These are phyloP conservation scores for Pseudonectria buxi DNA, from an alignment of 2,329 filamentous ascomycete genomes.

Conservation along the genomic window DNA sequence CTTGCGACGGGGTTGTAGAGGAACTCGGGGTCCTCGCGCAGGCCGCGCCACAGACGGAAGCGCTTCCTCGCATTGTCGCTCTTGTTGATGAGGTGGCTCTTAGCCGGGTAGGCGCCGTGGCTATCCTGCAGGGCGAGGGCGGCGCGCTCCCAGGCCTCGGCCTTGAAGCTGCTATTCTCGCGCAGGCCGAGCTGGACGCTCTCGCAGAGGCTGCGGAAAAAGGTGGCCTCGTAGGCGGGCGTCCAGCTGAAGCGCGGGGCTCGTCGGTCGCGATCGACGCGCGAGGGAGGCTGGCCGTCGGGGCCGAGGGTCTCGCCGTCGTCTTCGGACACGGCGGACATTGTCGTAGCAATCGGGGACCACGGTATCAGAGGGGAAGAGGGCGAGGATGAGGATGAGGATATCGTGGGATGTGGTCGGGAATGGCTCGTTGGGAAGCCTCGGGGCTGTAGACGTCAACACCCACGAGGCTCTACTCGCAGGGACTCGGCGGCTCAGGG, in stretches of 20 bases:
- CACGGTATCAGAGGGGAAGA: not conserved
- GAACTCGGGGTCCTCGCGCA: conserved; percentile 52
- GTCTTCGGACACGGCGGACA: conserved; percentile 31
- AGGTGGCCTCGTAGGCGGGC: conserved; percentile 50
- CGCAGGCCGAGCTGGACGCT: conserved; percentile 50
- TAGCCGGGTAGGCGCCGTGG: conserved; percentile 51
- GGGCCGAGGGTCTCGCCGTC: conserved; percentile 31
- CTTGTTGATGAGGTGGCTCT: conserved; percentile 57
- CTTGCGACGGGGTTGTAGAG: conserved; percentile 43
- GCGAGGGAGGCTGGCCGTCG: conserved; percentile 26
- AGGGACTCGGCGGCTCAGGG: too few relatives aligned
- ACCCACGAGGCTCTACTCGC: too few relatives aligned
- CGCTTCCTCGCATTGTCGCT: conserved; percentile 57
- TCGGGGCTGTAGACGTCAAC: too few relatives aligned
- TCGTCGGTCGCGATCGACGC: conserved; percentile 34
- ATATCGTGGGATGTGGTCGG: not conserved
- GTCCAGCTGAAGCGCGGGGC: conserved; percentile 56
- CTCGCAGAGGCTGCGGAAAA: conserved; percentile 54
- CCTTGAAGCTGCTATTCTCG: conserved; percentile 55
- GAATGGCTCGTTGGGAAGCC: too few relatives aligned
- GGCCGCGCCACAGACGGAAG: conserved; percentile 53
- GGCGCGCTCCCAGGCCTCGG: conserved; percentile 54
- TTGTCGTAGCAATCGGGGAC: not conserved
- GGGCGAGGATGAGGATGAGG: not conserved
- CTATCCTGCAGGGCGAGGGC: conserved; percentile 46